Evolutionary conservation across 768 basidiomycete species (phyloP), one percentile per base, ranked within the genome.

Genomic region (Serendipita sp.): DNA sequence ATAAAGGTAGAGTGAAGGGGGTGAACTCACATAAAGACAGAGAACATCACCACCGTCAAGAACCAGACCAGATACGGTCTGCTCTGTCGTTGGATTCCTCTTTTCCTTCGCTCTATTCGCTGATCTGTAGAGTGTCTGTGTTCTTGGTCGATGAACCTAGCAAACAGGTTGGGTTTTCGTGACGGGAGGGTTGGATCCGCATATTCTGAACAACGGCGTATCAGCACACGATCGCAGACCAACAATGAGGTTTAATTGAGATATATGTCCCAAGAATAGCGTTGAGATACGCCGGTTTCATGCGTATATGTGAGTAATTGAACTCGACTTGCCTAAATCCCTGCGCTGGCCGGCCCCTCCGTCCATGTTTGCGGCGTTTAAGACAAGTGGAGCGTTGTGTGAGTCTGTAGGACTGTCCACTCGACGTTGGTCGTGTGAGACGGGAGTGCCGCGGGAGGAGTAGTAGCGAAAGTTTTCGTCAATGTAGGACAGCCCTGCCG

Each of bases 51-150:
- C 71, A 64, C 65, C 41, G 69, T 70, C 46, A 62, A 54, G 3
- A 67, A 47, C 74, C 75, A 78, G 45, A 73, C 69, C 18, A 86
- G 80, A 67, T 86, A 83, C 37, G 91, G 90, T 72, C 88, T 80
- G 67, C 73, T 81, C 74, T 97, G 95, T 24, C 89, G 80, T 4
- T 88, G 88, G 56, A 95, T 80, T 0, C 92, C 91, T 35, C 86
- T 80, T 71, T 82, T 87, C 78, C 95, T 95, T 71, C 89, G 80
- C 71, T 93, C 88, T 71, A 96, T 92, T 58, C 86, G 81, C 70
- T 94, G 87, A 67, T 88, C 82, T 35, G 88, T 45, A 3, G 87
- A 86, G 65, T 85, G 85, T 65, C 65, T 66, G 32, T 48, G 35
- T 18, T 65, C 66, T 1, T 66, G 51, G 34, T 54, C 51, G 11